Evolutionary conservation across 164 flowering plant genomes (phyloP), one percentile per base, ranked within the genome.

Genomic region (Cinnamomum chago): DNA sequence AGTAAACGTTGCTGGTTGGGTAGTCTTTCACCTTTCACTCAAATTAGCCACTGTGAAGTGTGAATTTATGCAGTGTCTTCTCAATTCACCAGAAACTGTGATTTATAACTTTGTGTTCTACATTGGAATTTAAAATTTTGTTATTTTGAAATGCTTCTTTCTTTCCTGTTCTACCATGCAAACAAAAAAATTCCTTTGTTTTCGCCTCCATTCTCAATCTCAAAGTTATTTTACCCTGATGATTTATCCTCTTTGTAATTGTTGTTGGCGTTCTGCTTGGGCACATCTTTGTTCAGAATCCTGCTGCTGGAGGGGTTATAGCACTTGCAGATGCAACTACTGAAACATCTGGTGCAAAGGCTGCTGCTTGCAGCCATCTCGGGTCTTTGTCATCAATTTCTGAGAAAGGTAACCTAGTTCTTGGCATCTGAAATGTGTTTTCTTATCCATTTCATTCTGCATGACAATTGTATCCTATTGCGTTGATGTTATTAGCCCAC

Each of bases 301-400:
- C 60, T 75, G 67, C 86, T 69, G 58, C 76, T 65, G 77, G 81
- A 62, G 80, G 78, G 66, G 79, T 91, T 77, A n/a, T 90, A 73
- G 78, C 68, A 68, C 97, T 92, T 75, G 79, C 84, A 50, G 88
- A 92, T 82, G 97, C 94, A 25, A 82, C 82, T 70, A 58, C 81
- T 52, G 79, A 76, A 71, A 88, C 84, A 70, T 90, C 90, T 65
- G 98, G 98, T 25, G 91, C 98, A 70, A 95, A 95, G 86, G 94
- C 98, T 76, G 88, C 94, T 55, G 89, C 98, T 67, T 92, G 98
- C 78, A 89, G 92, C 62, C 90, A 76, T 47, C 82, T 95, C 62
- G 93, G 89, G 74, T 85, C 97, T 78, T 78, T 95, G 76, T 88
- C 97, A 1, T 85, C 80, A 62, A 80, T 76, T 75, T 95, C 98